These are phyloP conservation scores for Phytophthora ohioensis DNA, from an alignment of 352 stramenopile species.

Conservation along the genomic window DNA sequence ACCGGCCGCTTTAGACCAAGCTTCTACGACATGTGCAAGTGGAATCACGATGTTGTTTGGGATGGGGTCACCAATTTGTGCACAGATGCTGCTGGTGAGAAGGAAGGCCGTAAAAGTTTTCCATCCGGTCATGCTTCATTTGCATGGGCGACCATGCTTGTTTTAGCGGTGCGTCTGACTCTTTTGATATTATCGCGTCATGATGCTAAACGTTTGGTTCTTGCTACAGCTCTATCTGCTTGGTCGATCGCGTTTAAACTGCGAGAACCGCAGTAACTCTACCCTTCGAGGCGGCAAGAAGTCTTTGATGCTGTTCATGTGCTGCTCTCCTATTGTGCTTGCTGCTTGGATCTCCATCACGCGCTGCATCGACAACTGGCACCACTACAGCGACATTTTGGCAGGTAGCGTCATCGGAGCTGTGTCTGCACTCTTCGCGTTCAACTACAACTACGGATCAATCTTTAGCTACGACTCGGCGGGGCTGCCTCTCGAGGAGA, in stretches of 20 bases:
- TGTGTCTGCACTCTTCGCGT: slow-evolving; percentile 52
- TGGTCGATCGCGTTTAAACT: slow-evolving; percentile 73
- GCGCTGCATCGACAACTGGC: slow-evolving; percentile 87
- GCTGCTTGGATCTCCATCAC: slow-evolving; percentile 79
- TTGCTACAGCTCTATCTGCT: slow-evolving; percentile 67
- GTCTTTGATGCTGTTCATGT: slow-evolving; percentile 74
- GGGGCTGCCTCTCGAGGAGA: slow-evolving; percentile 65
- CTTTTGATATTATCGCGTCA: neutral
- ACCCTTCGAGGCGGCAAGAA: slow-evolving; percentile 62
- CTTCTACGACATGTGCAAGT: slow-evolving; percentile 88
- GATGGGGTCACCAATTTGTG: slow-evolving; percentile 84
- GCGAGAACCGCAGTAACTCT: slow-evolving; percentile 61
- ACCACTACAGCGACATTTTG: slow-evolving; percentile 84
- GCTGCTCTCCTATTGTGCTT: slow-evolving; percentile 65
- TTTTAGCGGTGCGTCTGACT: slow-evolving; percentile 63
- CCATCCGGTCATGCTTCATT: slow-evolving; percentile 83
- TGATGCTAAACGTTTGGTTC: slow-evolving; percentile 2
- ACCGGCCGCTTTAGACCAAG: slow-evolving; percentile 82
- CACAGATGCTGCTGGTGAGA: slow-evolving; percentile 60
- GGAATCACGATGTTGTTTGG: slow-evolving; percentile 74
- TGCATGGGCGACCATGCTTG: slow-evolving; percentile 75
- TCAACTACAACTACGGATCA: slow-evolving; percentile 78
- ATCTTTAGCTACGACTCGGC: slow-evolving; percentile 69
- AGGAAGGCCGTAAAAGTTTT: slow-evolving; percentile 83
- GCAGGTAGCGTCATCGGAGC: slow-evolving; percentile 70